Evolutionary conservation across 1,139 yeast genomes (phyloP), one percentile per base, ranked within the genome.

Genomic region (Pneumocystis oryctolagi): DNA sequence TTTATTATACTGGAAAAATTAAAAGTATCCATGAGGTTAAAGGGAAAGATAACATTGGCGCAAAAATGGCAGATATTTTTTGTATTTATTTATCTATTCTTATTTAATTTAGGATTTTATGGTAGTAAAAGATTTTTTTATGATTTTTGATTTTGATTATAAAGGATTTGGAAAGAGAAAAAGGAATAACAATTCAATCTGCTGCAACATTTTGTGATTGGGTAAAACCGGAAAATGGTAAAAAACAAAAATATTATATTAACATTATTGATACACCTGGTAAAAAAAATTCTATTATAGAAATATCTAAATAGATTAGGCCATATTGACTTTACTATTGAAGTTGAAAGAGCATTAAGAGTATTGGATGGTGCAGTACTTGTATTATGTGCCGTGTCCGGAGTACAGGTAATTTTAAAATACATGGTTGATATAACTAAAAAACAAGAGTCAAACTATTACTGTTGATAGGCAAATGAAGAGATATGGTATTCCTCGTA

Each of bases 341-440:
- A 92, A 73, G 98, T 92, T 6, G 87, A 84, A 1, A 77, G 97
- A 64, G 85, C 97, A 0, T 79, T 92, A 65, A 79, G 97, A 66
- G 97, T 92, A 1, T 76, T 92, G 20, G 99, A 92, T 74, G 97
- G 97, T 0, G 95, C 90, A 0, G 95, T 92, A 4, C 86, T 96
- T 0, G 87, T 92, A 16, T 75, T 92, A 63, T 98, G 94, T 74
- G 96, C 88, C 0, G 98, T 92, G 2, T 97, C 97, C 1, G 99
- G 98, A 16, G 98, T 92, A 0, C 98, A 92, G 71, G 95, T 98
- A 0, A 97, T 92, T 72, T 92, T 98, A 90, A 72, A 92, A 89
- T 71, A 97, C 92, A 1, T 94, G 97, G 97, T 12, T 47, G 25
- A 12, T 47, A 47, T 47, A 82, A 80, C 69, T 96, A 90, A 72